Evolutionary conservation across 2,329 filamentous ascomycete genomes (phyloP), one percentile per base, ranked within the genome.

Genomic region (Pseudocercospora fijiensis): DNA sequence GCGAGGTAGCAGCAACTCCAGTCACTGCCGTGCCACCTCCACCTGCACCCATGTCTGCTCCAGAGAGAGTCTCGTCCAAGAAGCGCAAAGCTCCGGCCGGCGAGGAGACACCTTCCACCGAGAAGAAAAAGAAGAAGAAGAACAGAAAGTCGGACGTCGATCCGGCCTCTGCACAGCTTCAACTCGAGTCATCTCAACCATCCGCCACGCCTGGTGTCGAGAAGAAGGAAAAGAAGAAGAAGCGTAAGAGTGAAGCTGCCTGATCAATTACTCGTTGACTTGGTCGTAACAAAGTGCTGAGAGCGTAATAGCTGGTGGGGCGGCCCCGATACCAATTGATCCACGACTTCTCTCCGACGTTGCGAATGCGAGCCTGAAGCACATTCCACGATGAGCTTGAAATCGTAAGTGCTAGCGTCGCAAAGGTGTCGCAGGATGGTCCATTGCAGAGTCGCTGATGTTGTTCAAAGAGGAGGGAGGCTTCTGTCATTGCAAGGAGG

Each of bases 121-220:
- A 66, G 28, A 66, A 64, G 53, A 66, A 68, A 37, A 76, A 75
- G 71, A 74, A 75, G 71, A 74, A 75, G 71, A 74, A 76, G 70
- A 68, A 72, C n/a, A 49, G 65, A 20, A 64, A 58, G 53, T 53
- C 60, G 43, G 76, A 76, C 33, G 73, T 56, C 30, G 69, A 67
- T 13, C 68, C 58, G 13, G 58, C 62, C 47, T 55, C 67, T 16
- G 55, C 67, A 28, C 61, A 59, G 30, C 53, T 63, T 13, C 60
- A 63, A 28, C 26, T 66, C 7, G 64, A 63, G 58, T 60, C 61
- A 20, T 51, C 62, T 33, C 62, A 69, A 43, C 26, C 64, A 9
- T 67, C 65, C 45, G 60, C 66, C n/a, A 64, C 62, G 2, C 57
- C 62, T 9, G 66, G 62, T 5, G 64, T 60, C 30, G 69, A 72